These are phyloP conservation scores for Candida nanaspora DNA, from an alignment of 805 yeast species.

Conservation along the genomic window DNA sequence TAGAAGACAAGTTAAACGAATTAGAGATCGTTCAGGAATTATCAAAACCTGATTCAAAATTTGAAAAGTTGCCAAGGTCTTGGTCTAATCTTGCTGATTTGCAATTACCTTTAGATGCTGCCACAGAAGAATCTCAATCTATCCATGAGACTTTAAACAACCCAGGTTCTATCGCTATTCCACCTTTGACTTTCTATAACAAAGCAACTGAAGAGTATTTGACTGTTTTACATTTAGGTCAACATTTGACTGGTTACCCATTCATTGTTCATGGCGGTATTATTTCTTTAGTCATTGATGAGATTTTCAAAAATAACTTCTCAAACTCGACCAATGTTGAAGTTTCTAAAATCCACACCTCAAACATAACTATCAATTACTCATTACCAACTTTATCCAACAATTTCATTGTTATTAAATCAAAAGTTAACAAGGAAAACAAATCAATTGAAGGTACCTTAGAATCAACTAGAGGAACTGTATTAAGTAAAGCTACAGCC, in stretches of 20 bases:
- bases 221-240: constrained; percentile 70
- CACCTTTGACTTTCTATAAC: constrained; percentile 64
- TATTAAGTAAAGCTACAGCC: constrained; percentile 53
- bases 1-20: constrained; percentile 41
- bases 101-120: constrained; percentile 18
- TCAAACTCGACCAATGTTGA: constrained; percentile 19
- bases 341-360: constrained; percentile 32
- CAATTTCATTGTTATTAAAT: constrained; percentile 62
- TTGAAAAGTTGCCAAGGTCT: constrained; percentile 29
- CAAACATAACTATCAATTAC: constrained; percentile 44
- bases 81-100: constrained; percentile 29
- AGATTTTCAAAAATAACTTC: constrained; percentile 43
- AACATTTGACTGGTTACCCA: constrained; percentile 78
- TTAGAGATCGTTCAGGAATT: constrained; percentile 48
- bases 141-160: constrained; percentile 45
- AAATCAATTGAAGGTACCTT: constrained; percentile 44
- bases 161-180: constrained; percentile 76
- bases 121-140: constrained; percentile 16
- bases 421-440: constrained; percentile 31
- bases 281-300: constrained; percentile 73
- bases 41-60: constrained; percentile 28
- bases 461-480: constrained; percentile 43
- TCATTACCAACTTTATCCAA: constrained; percentile 71
- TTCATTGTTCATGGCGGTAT: constrained; percentile 86
- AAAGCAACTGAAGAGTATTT: constrained; percentile 49